A percentile compares a stretch with the other conserved stretches of the same genome.
Evolutionary conservation across 1,284 basidiomycete species (phyloP).

Genomic region (Phylloboletellus chloephorus): DNA sequence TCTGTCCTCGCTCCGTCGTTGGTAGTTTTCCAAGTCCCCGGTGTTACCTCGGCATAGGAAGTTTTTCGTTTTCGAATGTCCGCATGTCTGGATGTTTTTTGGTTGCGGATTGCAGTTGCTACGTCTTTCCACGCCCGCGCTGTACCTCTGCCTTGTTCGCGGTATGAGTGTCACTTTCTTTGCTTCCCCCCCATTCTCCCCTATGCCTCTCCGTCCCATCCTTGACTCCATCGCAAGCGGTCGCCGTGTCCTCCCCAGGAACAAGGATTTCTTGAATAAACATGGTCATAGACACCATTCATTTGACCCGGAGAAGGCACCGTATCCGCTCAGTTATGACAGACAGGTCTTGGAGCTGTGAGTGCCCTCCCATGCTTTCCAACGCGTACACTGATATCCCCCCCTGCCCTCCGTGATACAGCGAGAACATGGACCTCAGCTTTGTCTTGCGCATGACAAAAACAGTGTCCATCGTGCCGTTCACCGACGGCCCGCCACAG

Average conservation of each 20-base stretch:
- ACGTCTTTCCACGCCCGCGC: constrained; percentile 20
- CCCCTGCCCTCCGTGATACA: constrained; percentile 22
- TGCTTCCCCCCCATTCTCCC: constrained; percentile 7
- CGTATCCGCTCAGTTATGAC: constrained; percentile 63
- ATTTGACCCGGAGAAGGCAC: constrained; percentile 66
- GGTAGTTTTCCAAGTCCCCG: too few species aligned
- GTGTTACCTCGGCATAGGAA: too few species aligned
- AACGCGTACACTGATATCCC: constrained; percentile 5
- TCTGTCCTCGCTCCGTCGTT: too few species aligned
- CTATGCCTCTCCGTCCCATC: constrained; percentile 21
- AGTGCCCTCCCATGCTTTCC: constrained; percentile 24
- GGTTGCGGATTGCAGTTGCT: too few species aligned
- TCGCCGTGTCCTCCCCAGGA: constrained; percentile 30
- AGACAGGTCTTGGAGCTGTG: constrained; percentile 60
- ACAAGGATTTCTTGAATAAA: constrained; percentile 55
- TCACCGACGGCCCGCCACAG: constrained; percentile 41
- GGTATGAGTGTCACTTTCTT: constrained; percentile 14
- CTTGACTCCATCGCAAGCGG: constrained; percentile 13
- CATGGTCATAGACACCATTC: constrained; percentile 60
- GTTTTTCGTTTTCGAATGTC: too few species aligned
- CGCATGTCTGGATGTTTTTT: too few species aligned
- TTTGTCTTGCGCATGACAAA: constrained; percentile 45
- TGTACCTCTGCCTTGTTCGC: background rate
- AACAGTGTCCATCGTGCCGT: constrained; percentile 53
- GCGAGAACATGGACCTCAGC: constrained; percentile 54